phyloP scores from a whole-genome alignment of 768 basidiomycete species.

The Podaxis pistillaris region DNA sequence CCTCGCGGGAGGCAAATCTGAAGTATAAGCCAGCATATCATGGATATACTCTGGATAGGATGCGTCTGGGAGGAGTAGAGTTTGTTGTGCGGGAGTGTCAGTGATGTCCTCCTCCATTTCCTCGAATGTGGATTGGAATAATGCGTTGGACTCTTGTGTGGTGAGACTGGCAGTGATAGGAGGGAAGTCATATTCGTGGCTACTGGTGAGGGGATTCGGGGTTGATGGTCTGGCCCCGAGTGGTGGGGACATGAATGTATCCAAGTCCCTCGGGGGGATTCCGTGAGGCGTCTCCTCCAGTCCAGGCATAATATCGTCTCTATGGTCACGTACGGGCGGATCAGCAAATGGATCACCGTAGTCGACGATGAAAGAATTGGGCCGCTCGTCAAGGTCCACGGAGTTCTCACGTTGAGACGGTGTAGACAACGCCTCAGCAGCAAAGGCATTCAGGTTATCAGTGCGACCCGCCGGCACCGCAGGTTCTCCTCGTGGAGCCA shows the following conservation, averaged over 20 bases:
- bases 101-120: neutral
- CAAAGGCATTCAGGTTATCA: neutral
- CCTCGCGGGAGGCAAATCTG: neutral
- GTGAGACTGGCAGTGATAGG: neutral
- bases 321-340: neutral
- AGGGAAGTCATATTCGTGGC: neutral
- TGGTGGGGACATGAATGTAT: neutral
- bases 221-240: neutral
- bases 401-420: neutral
- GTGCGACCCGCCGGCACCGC: neutral
- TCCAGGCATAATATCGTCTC: neutral
- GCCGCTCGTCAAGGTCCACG: neutral
- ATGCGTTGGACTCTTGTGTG: neutral
- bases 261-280: neutral
- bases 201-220: neutral
- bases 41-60: slow-evolving; percentile 7
- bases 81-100: neutral
- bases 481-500: neutral
- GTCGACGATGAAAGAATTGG: neutral
- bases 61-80: neutral
- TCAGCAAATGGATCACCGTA: neutral
- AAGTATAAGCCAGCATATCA: neutral
- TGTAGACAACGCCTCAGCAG: neutral
- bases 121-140: slow-evolving; percentile 3
- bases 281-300: neutral